Evolutionary conservation across 345 rosid genomes (phyloP).

Genomic region (Litchi chinensis): DNA sequence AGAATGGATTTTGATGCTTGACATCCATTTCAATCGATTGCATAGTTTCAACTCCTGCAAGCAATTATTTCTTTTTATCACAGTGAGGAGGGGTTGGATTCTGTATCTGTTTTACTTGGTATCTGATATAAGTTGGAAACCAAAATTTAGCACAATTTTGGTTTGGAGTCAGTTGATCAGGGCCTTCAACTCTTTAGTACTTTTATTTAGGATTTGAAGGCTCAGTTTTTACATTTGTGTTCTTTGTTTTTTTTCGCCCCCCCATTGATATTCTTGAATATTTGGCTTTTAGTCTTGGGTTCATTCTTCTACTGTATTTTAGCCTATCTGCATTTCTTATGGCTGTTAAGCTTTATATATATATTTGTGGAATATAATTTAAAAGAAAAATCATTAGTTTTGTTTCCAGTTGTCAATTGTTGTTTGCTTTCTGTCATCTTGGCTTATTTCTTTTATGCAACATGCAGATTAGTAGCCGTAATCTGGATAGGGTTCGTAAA

Average conservation of each 20-base stretch:
- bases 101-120: neutral
- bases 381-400: neutral
- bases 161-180: neutral
- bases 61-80: neutral
- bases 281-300: neutral
- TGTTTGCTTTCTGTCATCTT: neutral
- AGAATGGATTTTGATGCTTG: neutral
- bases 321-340: neutral
- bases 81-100: neutral
- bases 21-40: neutral
- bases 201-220: constrained; percentile 1
- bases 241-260: neutral
- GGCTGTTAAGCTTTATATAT: neutral
- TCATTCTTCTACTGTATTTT: neutral
- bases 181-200: constrained; percentile 3
- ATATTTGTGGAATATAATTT: neutral
- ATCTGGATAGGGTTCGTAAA: constrained; percentile 94
- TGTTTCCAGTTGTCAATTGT: neutral
- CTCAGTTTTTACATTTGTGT: neutral
- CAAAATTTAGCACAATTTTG: neutral
- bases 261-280: neutral
- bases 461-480: constrained; percentile 89
- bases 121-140: neutral
- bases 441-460: neutral
- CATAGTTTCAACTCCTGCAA: neutral